Evolutionary conservation across 306 rosid genomes (phyloP).

Genomic region (Cyamopsis tetragonoloba): DNA sequence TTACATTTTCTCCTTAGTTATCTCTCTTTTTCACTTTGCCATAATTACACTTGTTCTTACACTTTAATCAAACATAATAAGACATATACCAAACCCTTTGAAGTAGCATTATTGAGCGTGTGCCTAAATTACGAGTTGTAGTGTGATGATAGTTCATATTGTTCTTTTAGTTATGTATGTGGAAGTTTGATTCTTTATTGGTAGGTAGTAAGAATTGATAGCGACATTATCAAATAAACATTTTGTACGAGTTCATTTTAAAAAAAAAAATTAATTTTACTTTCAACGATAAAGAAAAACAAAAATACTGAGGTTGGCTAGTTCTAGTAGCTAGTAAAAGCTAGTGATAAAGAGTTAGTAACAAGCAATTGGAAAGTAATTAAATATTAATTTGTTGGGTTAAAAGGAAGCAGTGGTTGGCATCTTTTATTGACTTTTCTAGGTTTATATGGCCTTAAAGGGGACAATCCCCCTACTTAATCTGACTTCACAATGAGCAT

Average conservation of each 20-base stretch:
- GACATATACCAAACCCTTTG: conserved; percentile 44
- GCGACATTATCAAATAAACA: too few species aligned
- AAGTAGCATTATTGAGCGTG: too few species aligned
- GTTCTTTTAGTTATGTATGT: too few species aligned
- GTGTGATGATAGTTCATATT: too few species aligned
- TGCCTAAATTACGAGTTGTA: too few species aligned
- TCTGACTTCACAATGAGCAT: conserved; percentile 11
- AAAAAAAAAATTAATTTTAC: too few species aligned
- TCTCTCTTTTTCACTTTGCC: conserved; percentile 27
- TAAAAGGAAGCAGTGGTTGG: conserved; percentile 48
- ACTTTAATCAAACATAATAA: conserved; percentile 28
- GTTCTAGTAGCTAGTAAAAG: too few species aligned
- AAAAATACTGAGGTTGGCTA: too few species aligned
- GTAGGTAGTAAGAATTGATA: too few species aligned
- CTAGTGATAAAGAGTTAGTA: conserved; percentile 14
- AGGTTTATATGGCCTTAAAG: conserved; percentile 34
- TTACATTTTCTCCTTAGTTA: background rate
- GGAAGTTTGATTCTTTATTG: too few species aligned
- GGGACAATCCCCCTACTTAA: conserved; percentile 40
- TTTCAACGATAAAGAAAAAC: too few species aligned
- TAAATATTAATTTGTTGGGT: conserved; percentile 57
- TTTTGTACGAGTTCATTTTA: too few species aligned
- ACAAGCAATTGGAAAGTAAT: conserved; percentile 34
- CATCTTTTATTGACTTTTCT: conserved; percentile 57
- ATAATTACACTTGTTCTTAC: conserved; percentile 21